A percentile compares a stretch with the other conserved stretches of the same genome.
These are phyloP conservation scores for Sequoia sempervirens DNA, from an alignment of 75 land plant species.

Conservation along the genomic window DNA sequence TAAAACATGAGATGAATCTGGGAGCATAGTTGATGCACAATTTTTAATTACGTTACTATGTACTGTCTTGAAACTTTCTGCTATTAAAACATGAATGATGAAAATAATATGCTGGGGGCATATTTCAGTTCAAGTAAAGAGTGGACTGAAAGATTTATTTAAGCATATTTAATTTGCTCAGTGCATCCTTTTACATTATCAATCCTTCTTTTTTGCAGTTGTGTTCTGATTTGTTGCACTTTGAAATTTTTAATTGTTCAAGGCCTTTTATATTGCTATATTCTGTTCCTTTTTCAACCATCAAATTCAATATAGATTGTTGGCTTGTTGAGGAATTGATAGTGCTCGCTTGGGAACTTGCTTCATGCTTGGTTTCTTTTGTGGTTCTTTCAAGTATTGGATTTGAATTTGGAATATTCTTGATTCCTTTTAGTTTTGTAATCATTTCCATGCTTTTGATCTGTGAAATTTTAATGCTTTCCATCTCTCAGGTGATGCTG, in stretches of 20 bases:
- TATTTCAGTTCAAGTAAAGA: background rate
- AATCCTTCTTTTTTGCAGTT: background rate
- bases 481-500: conserved; percentile 62
- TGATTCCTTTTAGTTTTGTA: background rate
- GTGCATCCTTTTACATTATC: background rate
- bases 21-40: background rate
- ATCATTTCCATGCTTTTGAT: background rate
- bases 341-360: background rate
- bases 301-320: background rate
- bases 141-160: background rate
- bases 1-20: too few relatives aligned
- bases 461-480: background rate
- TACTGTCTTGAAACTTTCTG: background rate
- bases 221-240: background rate
- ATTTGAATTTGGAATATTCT: background rate
- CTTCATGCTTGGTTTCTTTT: background rate
- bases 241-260: background rate
- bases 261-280: background rate
- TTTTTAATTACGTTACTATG: background rate
- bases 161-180: background rate
- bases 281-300: background rate
- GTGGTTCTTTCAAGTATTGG: background rate
- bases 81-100: background rate
- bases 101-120: background rate
- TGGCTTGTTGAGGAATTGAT: background rate